These are phyloP conservation scores for Ganoderma multipileum DNA, from an alignment of 1,284 basidiomycete genomes.

Conservation along the genomic window DNA sequence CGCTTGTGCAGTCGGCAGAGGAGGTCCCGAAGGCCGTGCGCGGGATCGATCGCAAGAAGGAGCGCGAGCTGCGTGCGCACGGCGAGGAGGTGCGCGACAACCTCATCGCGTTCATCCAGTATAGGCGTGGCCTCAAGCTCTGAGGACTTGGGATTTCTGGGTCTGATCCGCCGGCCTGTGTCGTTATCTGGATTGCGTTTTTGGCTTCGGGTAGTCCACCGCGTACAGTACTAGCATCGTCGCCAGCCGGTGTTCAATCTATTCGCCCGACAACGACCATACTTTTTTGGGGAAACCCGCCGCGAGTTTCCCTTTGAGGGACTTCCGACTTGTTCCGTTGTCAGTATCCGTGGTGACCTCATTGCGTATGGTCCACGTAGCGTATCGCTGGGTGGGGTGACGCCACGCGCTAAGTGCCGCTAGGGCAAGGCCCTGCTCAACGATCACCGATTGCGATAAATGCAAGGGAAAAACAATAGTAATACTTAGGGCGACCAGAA, in stretches of 20 bases:
- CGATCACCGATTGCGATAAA: not conserved
- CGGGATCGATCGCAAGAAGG: slow-evolving; percentile 47
- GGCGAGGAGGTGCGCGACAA: slow-evolving; percentile 86
- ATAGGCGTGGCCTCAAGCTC: slow-evolving; percentile 68
- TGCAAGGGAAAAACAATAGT: not conserved
- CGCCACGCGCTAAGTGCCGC: slow-evolving; percentile 4
- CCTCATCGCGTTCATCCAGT: slow-evolving; percentile 88
- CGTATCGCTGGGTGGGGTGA: not conserved
- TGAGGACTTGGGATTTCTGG: slow-evolving; percentile 33
- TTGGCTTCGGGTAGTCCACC: slow-evolving; percentile 6
- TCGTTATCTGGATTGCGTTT: slow-evolving; percentile 17
- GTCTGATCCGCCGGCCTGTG: not conserved
- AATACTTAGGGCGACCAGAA: not conserved
- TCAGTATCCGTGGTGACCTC: not conserved
- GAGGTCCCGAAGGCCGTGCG: slow-evolving; percentile 55
- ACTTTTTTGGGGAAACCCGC: slow-evolving; percentile 8
- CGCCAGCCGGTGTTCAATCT: slow-evolving; percentile 22
- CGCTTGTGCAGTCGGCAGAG: slow-evolving; percentile 50
- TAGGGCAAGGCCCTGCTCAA: not conserved
- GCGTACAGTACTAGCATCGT: not conserved
- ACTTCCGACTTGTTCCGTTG: not conserved
- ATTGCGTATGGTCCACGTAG: not conserved
- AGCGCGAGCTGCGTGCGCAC: slow-evolving; percentile 53
- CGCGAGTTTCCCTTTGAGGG: not conserved
- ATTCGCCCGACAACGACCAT: slow-evolving; percentile 24